A percentile compares a stretch with the other conserved stretches of the same genome.
Conservation (phyloP, 805 yeast species). For the Isabelozyma gotoi region DNA sequence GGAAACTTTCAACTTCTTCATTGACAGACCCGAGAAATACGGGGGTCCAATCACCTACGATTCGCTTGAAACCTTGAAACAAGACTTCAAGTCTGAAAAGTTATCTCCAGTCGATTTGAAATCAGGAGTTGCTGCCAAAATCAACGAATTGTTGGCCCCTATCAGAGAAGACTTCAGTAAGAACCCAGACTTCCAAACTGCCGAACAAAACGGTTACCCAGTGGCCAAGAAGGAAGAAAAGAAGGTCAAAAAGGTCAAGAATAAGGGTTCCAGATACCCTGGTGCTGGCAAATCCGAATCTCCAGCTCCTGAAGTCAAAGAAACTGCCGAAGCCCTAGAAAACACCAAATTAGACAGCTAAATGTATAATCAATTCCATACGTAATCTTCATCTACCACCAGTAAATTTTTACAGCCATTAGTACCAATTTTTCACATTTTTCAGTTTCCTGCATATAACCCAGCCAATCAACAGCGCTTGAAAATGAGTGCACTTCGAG, state of each 20-base stretch:
- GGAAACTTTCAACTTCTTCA: slow-evolving; percentile 58
- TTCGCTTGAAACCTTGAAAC: slow-evolving; percentile 65
- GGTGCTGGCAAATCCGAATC: slow-evolving; percentile 41
- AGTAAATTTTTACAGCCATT: too few relatives aligned
- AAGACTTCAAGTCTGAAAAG: slow-evolving; percentile 69
- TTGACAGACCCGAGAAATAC: slow-evolving; percentile 93
- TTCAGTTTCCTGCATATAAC: background rate
- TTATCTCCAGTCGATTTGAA: slow-evolving; percentile 93
- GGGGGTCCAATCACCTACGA: slow-evolving; percentile 87
- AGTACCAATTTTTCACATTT: background rate
- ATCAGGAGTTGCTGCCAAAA: slow-evolving; percentile 83
- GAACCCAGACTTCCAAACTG: slow-evolving; percentile 71
- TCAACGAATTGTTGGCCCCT: slow-evolving; percentile 80
- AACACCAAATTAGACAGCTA: slow-evolving; percentile 22
- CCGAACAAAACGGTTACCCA: slow-evolving; percentile 82
- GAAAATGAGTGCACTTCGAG: slow-evolving; percentile 13
- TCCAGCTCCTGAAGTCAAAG: slow-evolving; percentile 24
- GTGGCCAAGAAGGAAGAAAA: slow-evolving; percentile 59
- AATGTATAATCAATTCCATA: too few relatives aligned
- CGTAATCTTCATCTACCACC: too few relatives aligned
- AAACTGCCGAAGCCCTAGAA: slow-evolving; percentile 36
- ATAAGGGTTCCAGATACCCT: slow-evolving; percentile 89
- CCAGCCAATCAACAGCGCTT: slow-evolving; percentile 20
- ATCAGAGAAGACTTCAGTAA: slow-evolving; percentile 66
- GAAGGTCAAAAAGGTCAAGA: slow-evolving; percentile 76